These are phyloP conservation scores for Paecilomyces fulvus DNA, from an alignment of 2,329 filamentous ascomycete species.

Conservation along the genomic window DNA sequence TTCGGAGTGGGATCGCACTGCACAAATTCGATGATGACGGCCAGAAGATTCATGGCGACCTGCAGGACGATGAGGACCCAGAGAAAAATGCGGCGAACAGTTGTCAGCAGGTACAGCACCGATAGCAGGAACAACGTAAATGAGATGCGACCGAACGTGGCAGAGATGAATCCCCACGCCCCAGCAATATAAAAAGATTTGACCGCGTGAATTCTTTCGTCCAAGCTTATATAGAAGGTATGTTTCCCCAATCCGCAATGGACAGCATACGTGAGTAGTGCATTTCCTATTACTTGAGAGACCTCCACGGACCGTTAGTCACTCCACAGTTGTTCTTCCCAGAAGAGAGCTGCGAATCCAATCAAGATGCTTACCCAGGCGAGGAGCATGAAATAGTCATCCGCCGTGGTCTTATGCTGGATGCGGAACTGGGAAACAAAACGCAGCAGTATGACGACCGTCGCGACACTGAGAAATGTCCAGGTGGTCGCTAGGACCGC, in stretches of 20 bases:
- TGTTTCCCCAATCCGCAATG: slow-evolving; percentile 12
- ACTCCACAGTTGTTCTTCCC: background rate
- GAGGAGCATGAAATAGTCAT: slow-evolving; percentile 7
- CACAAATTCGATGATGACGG: slow-evolving; percentile 7
- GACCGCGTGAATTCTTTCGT: slow-evolving; percentile 3
- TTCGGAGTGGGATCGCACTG: slow-evolving; percentile 7
- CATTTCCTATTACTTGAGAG: slow-evolving; percentile 3
- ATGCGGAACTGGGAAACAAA: slow-evolving; percentile 3
- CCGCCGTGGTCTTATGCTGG: background rate
- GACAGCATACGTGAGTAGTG: slow-evolving; percentile 5
- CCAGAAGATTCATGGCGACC: slow-evolving; percentile 7
- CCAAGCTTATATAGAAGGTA: slow-evolving; percentile 3
- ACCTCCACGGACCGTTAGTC: slow-evolving; percentile 1
- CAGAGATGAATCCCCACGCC: slow-evolving; percentile 9
- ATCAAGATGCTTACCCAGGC: slow-evolving; percentile 6
- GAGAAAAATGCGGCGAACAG: slow-evolving; percentile 6
- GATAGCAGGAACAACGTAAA: slow-evolving; percentile 11
- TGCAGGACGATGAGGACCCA: slow-evolving; percentile 9
- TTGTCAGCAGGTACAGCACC: slow-evolving; percentile 6
- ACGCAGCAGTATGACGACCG: slow-evolving; percentile 4
- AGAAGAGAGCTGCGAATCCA: background rate
- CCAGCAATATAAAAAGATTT: slow-evolving; percentile 10
- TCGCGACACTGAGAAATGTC: slow-evolving; percentile 2
- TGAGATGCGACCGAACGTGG: slow-evolving; percentile 10
- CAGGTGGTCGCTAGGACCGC: slow-evolving; percentile 2